Evolutionary conservation across 495 filamentous ascomycete species (phyloP).

Genomic region (Wilcoxina mikolae): DNA sequence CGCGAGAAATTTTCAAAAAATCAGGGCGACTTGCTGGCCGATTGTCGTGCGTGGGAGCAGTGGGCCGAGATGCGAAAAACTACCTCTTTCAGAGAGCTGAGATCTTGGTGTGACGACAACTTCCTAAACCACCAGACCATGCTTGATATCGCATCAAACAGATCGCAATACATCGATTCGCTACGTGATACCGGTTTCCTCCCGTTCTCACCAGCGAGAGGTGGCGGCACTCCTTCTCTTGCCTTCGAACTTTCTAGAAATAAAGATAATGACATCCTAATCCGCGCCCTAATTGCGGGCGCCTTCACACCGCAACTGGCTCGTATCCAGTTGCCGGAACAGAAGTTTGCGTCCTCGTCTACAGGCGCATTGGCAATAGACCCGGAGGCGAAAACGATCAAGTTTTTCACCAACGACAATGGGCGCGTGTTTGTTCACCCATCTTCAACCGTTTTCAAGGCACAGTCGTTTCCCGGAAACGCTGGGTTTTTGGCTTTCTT

Average conservation of each 20-base stretch:
- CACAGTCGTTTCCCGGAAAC: conserved; percentile 53
- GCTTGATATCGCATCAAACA: conserved; percentile 71
- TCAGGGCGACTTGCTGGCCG: conserved; percentile 77
- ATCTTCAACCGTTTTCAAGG: conserved; percentile 66
- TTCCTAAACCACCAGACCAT: conserved; percentile 75
- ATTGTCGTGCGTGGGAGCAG: conserved; percentile 65
- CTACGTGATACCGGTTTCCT: conserved; percentile 76
- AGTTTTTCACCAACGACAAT: conserved; percentile 75
- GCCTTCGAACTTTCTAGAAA: conserved; percentile 33
- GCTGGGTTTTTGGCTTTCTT: conserved; percentile 70
- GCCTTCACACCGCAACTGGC: conserved; percentile 85
- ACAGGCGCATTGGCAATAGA: conserved; percentile 83
- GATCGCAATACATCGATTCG: conserved; percentile 69
- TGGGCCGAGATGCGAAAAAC: conserved; percentile 52
- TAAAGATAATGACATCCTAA: conserved; percentile 40
- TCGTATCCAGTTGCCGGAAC: conserved; percentile 81
- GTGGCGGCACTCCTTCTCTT: conserved; percentile 3
- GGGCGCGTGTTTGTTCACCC: conserved; percentile 89
- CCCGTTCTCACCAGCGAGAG: conserved; percentile 27
- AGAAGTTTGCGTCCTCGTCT: conserved; percentile 75
- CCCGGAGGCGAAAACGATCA: conserved; percentile 80
- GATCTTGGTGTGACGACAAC: conserved; percentile 71
- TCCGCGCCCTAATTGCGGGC: conserved; percentile 78
- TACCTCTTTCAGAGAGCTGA: conserved; percentile 46
- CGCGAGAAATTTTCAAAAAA: conserved; percentile 50